Evolutionary conservation across 495 filamentous ascomycete genomes (phyloP), one percentile per base, ranked within the genome.

Genomic region (Talaromyces wortmannii): DNA sequence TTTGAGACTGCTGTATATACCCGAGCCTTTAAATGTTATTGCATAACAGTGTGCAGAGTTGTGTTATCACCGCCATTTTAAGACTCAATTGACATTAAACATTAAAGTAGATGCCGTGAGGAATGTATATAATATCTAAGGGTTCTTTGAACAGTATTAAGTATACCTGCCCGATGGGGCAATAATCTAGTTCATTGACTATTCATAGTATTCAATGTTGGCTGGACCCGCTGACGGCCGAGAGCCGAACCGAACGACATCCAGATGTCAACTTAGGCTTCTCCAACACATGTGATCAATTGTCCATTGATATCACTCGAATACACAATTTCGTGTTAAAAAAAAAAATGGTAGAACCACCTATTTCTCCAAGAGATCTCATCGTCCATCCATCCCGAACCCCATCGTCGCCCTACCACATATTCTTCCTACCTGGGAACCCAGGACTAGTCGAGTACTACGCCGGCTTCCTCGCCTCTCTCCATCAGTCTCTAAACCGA

Each of bases 391-490:
- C 52, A 1, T 53, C 52, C 8, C 44, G 58, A 4, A 54, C 59
- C 7, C 7, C 31, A 12, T 15, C 31, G 8, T 15, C 55, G 0
- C 59, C 65, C 5, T 61, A 64, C 12, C 68, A 65, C 51, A 71
- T 86, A 42, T 85, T 79, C 72, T 89, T 95, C 67, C 82, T 96
- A 43, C 77, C 90, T 30, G 92, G 92, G 13, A 96, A 96, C 57
- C 92, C 92, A 8, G 92, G 92, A 0, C 71, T 96, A 33, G 84
- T 96, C 46, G 72, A 70, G 31, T 97, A 91, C 75, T 97, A 97
- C 69, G 66, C 76, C 36, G 74, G 79, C 1, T 96, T 95, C 67
- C 75, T 90, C 18, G 83, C 68, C 46, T 32, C 31, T 31, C 40
- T 53, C 7, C 43, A 53, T 16, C 15, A 36, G 17, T 59, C 72